Base-by-base conservation (phyloP, 2,329 filamentous ascomycete species). In the Fusarium siculi region DNA sequence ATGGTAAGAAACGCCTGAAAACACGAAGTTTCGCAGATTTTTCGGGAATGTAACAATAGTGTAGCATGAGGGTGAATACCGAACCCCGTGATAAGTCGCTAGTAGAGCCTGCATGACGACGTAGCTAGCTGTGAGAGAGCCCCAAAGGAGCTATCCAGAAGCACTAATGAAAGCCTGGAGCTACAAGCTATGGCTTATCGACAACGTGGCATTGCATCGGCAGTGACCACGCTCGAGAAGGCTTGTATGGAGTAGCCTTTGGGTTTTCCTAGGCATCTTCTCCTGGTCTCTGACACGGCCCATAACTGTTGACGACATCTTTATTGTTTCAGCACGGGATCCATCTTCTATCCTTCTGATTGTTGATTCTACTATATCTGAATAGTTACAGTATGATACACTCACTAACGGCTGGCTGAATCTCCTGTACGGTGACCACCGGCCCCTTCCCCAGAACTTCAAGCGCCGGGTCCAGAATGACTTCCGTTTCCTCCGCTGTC, bases 331-430 rank as follows among this genome's bases (percentile, higher is more conserved):
- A 19, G 32, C 9, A 25, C 4, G 6, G 18, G 2, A 6, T 23
- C 18, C 3, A 5, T 19, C 6, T 36, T 52, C 49, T 8, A 19
- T 11, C 15, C 49, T 6, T 7, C 19, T 4, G 3, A 36, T 21
- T 21, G 5, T 9, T 21, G 9, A 3, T 15, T 25, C 39, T 3
- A 28, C 5, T 9, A 2, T 18, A 9, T 12, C 15, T 3, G 10
- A 15, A 15, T 10, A 15, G 11, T 19, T 39, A 68, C 5, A 68
- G 23, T 34, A 69, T 53, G 39, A 52, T 15, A 52, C 66, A 69
- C 28, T 57, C 39, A 11, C 39, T 68, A 21, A 15, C 44, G 6
- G n/a, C 40, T 39, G 54, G 23, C 1, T 43, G 11, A 7, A 46
- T 11, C 4, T 36, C 16, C 23, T 32, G 10, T 4, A 28, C 25